Evolutionary conservation across 1,284 basidiomycete species (phyloP), one percentile per base, ranked within the genome.

Genomic region (Sphaerobolus stellatus): DNA sequence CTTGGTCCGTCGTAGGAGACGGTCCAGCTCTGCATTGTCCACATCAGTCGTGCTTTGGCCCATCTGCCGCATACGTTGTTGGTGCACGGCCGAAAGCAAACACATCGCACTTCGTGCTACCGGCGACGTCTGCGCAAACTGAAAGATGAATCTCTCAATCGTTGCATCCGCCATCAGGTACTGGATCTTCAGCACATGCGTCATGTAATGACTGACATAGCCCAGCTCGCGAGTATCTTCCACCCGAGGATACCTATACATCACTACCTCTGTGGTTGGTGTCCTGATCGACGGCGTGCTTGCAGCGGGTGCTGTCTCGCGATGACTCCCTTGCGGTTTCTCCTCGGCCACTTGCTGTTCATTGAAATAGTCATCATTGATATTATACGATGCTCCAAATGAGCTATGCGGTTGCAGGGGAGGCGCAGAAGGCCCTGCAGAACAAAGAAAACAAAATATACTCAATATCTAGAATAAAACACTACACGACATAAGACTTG

Each of bases 161-260:
- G 65, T 66, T 18, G 28, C 28, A 65, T 81, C 83, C 1, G 82
- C 83, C 50, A 89, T 77, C 14, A 86, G 71, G 61, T 87, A 90
- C 62, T 90, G 86, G 48, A 82, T 77, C 20, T 74, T 74, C 40
- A 88, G 74, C 24, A 90, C 84, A 44, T 75, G 63, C 64, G 70
- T 60, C 59, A 80, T 73, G 54, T 82, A 80, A 53, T 81, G 72
- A 14, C 66, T 61, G 22, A 82, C 66, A 22, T 6, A 69, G 65
- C 54, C 74, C 61, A 58, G 60, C 61, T 59, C 58, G 24, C 40
- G 36, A 5, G 14, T 22, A 7, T 52, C 20, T 16, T 46, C 40
- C n/a, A 28, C 18, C 13, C 14, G 36, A 18, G 53, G 53, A 18
- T 34, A 31, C 14, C 25, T 28, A 27, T 41, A 54, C 11, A 50